Conservation (phyloP, 2,329 filamentous ascomycete genomes). For the Rachicladosporium sp. region DNA sequence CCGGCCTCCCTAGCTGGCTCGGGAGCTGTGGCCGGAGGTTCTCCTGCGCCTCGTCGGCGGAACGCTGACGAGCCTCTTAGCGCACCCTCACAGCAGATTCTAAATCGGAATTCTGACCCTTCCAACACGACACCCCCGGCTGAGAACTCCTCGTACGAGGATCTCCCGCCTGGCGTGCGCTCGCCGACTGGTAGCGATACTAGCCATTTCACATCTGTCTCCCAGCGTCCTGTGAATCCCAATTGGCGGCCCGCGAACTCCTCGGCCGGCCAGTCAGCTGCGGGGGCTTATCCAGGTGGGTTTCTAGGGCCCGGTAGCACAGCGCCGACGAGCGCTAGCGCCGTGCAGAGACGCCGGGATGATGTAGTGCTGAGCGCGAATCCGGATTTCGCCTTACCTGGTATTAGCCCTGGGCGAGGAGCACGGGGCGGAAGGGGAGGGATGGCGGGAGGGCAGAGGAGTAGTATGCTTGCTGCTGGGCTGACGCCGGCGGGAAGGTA, state of each 20-base stretch:
- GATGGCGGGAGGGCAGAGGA: conserved; percentile 11
- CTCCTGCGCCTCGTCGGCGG: too few species aligned
- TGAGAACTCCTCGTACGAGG: conserved; percentile 44
- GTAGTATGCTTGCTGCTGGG: conserved; percentile 14
- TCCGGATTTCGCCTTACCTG: conserved; percentile 70
- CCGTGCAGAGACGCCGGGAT: conserved; percentile 38
- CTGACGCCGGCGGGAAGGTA: conserved; percentile 21
- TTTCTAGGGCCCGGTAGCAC: conserved; percentile 7
- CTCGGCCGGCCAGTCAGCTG: conserved; percentile 7
- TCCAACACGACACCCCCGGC: conserved; percentile 14
- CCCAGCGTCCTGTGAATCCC: conserved; percentile 77
- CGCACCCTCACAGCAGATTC: too few species aligned
- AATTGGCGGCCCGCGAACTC: conserved; percentile 55
- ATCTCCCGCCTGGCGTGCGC: conserved; percentile 49
- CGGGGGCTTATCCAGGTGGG: conserved; percentile 19
- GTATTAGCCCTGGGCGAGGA: conserved; percentile 20
- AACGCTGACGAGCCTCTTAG: background rate
- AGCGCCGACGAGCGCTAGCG: conserved; percentile 8
- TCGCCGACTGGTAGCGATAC: conserved; percentile 65
- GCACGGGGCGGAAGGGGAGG: conserved; percentile 22
- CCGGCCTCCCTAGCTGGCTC: background rate
- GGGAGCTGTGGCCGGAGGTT: too few species aligned
- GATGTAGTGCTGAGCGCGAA: conserved; percentile 68
- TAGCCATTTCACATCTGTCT: conserved; percentile 81
- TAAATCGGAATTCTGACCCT: conserved; percentile 5